These are phyloP conservation scores for Kondoa malvinella DNA, from an alignment of 768 basidiomycete species.

Conservation along the genomic window DNA sequence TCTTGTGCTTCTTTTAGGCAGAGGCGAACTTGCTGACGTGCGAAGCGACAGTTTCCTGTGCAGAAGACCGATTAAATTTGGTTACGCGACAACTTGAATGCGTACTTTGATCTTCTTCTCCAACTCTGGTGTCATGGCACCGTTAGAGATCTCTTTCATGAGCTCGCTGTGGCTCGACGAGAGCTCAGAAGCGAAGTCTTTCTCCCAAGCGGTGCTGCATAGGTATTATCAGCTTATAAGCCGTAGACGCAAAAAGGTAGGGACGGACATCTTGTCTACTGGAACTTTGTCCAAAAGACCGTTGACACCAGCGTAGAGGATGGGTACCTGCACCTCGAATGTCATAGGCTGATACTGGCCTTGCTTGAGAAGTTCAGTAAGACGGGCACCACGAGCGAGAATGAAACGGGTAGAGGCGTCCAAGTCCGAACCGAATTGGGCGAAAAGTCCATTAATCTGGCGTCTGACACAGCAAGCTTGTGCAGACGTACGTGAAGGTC, in stretches of 20 bases:
- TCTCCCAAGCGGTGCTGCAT: constrained; percentile 58
- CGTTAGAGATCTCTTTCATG: constrained; percentile 54
- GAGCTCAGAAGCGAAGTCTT: constrained; percentile 77
- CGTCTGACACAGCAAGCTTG: too few species aligned
- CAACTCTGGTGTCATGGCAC: neutral
- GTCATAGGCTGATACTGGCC: constrained; percentile 91
- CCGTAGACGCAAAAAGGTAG: neutral
- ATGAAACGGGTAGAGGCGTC: constrained; percentile 80
- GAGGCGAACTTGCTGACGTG: too few species aligned
- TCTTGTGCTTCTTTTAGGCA: too few species aligned
- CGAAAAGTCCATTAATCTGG: too few species aligned
- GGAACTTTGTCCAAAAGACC: constrained; percentile 85
- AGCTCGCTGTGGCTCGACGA: constrained; percentile 53
- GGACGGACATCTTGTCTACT: constrained; percentile 14
- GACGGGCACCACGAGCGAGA: constrained; percentile 85
- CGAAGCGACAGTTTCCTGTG: too few species aligned
- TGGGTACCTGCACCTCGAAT: constrained; percentile 92
- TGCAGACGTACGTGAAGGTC: too few species aligned
- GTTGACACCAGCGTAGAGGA: constrained; percentile 99
- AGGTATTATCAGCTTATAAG: neutral
- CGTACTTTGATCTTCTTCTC: too few species aligned
- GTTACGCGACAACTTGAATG: too few species aligned
- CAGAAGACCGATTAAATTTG: too few species aligned
- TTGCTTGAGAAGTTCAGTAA: constrained; percentile 83
- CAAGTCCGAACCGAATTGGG: constrained; percentile 99